Evolutionary conservation across 768 basidiomycete genomes (phyloP), one percentile per base, ranked within the genome.

Genomic region (Suillus cothurnatus): DNA sequence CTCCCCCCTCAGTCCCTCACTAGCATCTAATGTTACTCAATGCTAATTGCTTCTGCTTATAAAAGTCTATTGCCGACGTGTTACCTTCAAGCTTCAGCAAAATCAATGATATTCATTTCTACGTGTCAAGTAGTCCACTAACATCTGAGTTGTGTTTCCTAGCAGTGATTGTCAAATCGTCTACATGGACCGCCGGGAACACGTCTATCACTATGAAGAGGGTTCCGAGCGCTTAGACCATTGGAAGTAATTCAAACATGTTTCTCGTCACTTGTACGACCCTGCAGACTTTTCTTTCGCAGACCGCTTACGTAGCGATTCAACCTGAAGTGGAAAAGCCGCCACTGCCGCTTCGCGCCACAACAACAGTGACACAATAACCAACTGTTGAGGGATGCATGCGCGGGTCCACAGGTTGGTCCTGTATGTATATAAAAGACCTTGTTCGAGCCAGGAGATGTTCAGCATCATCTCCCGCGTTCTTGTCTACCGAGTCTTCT

Each of bases 1-100:
- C 75, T 69, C 74, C 68, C 71, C 61, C 19, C 74, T 75, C 71
- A 52, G 32, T 61, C 62, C 34, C 38, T 41, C 57, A 32, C 49
- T 47, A 56, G 52, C 57, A 26, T 19, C 26, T 59, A 62, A 55
- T 62, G 43, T 53, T 39, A 53, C 45, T 57, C 34, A 45, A 32
- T 63, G 26, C 11, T 60, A 21, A 34, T 38, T 31, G 28, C 31
- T 60, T 11, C 38, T 38, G 23, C 36, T 38, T 38, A 17, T 19
- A 31, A 53, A 52, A 28, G 17, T 17, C 6, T 26, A 3, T 5
- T 45, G 45, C 5, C 3, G 49, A 50, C 15, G 4, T 50, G 26
- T 15, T 50, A 14, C 8, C 49, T 26, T 50, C 50, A 50, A 28
- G 17, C 15, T 8, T 50, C 28, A 19, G 47, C 47, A 14, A 26